Evolutionary conservation across 352 stramenopile genomes (phyloP).

Genomic region (Phytophthora ohioensis): DNA sequence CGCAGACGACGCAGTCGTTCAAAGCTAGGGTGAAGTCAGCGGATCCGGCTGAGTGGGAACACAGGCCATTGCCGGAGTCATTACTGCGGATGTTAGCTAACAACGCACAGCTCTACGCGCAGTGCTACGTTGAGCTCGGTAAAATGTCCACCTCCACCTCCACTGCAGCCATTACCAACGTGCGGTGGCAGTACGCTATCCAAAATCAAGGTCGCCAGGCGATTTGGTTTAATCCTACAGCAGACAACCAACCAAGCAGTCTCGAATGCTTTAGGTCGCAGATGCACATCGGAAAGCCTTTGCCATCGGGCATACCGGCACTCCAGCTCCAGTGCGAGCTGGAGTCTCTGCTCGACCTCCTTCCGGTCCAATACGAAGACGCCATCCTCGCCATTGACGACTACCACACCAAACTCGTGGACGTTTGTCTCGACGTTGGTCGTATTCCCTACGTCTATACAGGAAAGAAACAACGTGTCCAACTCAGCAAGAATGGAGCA

Average conservation of each 20-base stretch:
- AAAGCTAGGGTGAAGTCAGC: not conserved
- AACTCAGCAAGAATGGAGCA: slow-evolving; percentile 27
- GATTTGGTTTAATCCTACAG: slow-evolving; percentile 7
- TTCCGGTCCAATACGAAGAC: not conserved
- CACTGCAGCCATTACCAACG: not conserved
- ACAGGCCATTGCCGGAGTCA: not conserved
- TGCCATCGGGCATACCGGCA: not conserved
- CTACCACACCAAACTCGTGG: slow-evolving; percentile 38
- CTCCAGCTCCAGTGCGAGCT: slow-evolving; percentile 48
- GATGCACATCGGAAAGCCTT: not conserved
- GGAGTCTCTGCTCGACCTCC: slow-evolving; percentile 40
- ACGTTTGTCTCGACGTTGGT: slow-evolving; percentile 52
- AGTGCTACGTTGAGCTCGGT: not conserved
- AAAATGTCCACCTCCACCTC: not conserved
- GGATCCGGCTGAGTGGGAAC: not conserved
- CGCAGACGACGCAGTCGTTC: not conserved
- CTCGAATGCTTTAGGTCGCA: not conserved
- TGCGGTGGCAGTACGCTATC: not conserved
- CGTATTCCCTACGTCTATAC: slow-evolving; percentile 44
- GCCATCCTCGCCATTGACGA: slow-evolving; percentile 33
- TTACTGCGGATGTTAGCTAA: not conserved
- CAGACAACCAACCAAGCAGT: slow-evolving; percentile 11
- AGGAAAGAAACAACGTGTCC: slow-evolving; percentile 37
- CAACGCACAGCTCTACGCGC: slow-evolving; percentile 2
- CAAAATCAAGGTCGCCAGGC: not conserved